These are phyloP conservation scores for Rubus idaeus DNA, from an alignment of 306 rosid species.

Conservation along the genomic window DNA sequence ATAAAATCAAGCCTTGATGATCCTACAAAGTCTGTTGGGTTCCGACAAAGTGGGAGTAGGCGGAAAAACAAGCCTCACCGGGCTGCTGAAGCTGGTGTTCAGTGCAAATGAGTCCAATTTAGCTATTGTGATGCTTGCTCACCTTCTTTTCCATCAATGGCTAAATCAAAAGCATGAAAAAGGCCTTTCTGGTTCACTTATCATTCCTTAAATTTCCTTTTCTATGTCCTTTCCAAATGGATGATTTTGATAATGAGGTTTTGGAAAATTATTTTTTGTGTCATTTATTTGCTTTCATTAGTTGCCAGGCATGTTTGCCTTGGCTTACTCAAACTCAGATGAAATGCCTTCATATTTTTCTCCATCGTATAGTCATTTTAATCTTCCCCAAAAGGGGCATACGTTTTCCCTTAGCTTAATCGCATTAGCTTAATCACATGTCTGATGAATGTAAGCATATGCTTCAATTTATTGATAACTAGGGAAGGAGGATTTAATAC, in stretches of 20 bases:
- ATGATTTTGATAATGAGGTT: conserved; percentile 22
- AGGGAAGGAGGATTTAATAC: background rate
- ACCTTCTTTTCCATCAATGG: conserved; percentile 15
- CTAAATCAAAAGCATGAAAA: background rate
- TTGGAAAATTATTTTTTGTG: conserved; percentile 8
- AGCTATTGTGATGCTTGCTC: conserved; percentile 10
- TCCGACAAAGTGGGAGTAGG: conserved; percentile 81
- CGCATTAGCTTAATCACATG: no score
- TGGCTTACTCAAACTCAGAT: background rate
- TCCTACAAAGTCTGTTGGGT: conserved; percentile 57
- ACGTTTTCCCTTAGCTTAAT: background rate
- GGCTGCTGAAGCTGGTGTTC: conserved; percentile 91
- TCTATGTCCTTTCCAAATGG: conserved; percentile 10
- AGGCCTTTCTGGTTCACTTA: conserved; percentile 11
- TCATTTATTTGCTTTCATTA: background rate
- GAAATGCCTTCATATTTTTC: background rate
- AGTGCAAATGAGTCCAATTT: conserved; percentile 54
- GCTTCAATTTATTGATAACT: background rate
- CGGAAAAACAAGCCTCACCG: conserved; percentile 84
- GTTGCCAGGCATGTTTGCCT: background rate
- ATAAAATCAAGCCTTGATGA: conserved; percentile 43
- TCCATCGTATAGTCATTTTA: background rate
- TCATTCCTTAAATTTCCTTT: conserved; percentile 13
- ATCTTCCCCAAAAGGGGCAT: background rate
- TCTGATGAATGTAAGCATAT: conserved; percentile 1